Base-by-base conservation (phyloP, 441 rosid genomes). In the Theobroma grandiflorum region DNA sequence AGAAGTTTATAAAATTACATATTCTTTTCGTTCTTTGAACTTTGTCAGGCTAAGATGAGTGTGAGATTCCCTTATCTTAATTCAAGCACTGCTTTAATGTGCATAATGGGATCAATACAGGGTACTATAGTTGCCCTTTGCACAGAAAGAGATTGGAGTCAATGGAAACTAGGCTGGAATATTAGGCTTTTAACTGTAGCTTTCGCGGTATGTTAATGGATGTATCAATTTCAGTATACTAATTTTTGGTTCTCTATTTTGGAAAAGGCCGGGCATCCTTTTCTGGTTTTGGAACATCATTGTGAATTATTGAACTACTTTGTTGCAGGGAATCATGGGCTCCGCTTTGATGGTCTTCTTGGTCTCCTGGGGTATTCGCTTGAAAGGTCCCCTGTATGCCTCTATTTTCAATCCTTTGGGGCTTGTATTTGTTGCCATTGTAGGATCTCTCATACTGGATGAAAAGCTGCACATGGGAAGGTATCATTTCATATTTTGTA, bases 1-100 rank as follows among this genome's bases (percentile, higher is more conserved):
- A 2, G 12, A 31, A 26, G 12, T 37, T 31, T 33, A 26, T 40
- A 4, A 4, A 8, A 74, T 75, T 20, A 42, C 26, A 42, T 38
- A 8, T 35, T 5, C 3, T 20, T 40, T 22, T 40, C n/a, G 11
- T 22, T 55, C 7, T 61, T 68, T 3, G 31, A n/a, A 37, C 8
- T 52, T 18, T 71, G 68, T 31, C 26, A 89, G 87, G 84, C 88
- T 3, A 91, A 89, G 80, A 80, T 89, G 84, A 82, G 85, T 3
- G 74, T 81, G 47, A 50, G 14, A 52, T 85, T 87, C 67, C 91
- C 91, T 72, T 86, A 81, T 66, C 82, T 76, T 2, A 87, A 77
- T 61, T 84, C 92, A 75, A 85, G 86, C 88, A 82, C 90, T 62
- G 86, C 90, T 57, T 65, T 82, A 7, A 86, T 81, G 83, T 83